These are phyloP conservation scores for Ascochyta pisi DNA, from an alignment of 2,329 filamentous ascomycete genomes.

Conservation along the genomic window DNA sequence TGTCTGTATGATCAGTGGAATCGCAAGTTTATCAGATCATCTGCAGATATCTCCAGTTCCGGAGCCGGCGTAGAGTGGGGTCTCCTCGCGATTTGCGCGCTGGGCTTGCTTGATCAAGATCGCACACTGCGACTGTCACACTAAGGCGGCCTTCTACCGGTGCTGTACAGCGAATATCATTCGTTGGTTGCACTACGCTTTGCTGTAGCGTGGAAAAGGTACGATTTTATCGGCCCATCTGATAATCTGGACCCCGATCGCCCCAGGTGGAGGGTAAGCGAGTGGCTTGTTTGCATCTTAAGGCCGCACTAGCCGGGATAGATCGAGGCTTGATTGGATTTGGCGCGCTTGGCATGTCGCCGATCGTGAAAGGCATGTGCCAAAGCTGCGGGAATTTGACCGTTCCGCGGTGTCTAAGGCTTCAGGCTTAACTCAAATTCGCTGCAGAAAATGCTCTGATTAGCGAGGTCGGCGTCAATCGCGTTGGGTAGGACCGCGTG, in stretches of 20 bases:
- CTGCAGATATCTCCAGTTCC: slow-evolving; percentile 6
- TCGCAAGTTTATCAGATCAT: slow-evolving; percentile 35
- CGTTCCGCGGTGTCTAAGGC: slow-evolving; percentile 1
- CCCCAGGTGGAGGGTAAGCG: slow-evolving; percentile 23
- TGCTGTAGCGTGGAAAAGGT: slow-evolving; percentile 17
- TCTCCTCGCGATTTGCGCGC: slow-evolving; percentile 7
- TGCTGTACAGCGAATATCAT: neutral
- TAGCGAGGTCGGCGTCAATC: neutral
- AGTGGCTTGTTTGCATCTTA: slow-evolving; percentile 16
- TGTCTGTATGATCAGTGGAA: neutral
- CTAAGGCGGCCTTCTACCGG: neutral
- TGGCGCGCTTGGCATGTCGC: slow-evolving; percentile 31
- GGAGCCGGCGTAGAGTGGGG: slow-evolving; percentile 19
- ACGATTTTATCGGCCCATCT: slow-evolving; percentile 36
- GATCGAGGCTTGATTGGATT: slow-evolving; percentile 29
- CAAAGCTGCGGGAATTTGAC: slow-evolving; percentile 7
- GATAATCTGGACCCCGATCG: slow-evolving; percentile 38
- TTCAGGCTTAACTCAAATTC: slow-evolving; percentile 5
- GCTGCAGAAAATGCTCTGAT: slow-evolving; percentile 1
- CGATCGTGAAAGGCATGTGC: slow-evolving; percentile 9
- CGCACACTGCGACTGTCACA: slow-evolving; percentile 1
- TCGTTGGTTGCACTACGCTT: slow-evolving; percentile 2
- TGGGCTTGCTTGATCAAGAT: neutral
- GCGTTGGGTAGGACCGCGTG: neutral
- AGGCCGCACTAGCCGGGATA: slow-evolving; percentile 21